Conservation (phyloP, 164 flowering plant genomes). For the Magnolia kwangsiensis region DNA sequence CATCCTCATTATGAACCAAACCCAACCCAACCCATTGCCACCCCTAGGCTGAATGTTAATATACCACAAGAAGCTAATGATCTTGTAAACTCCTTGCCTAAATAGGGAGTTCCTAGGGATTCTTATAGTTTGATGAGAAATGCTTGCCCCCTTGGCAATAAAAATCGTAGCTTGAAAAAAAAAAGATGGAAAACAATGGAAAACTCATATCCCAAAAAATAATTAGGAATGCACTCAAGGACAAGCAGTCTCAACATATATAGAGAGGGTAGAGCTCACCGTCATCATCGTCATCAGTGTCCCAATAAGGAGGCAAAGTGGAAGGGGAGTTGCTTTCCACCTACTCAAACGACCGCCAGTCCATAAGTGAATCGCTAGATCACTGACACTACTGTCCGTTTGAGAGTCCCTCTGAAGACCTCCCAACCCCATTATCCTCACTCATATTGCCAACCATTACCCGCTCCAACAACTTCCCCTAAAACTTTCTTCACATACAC, state of each 20-base stretch:
- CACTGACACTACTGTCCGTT: too few relatives aligned
- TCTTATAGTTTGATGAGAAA: neutral
- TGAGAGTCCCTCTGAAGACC: too few relatives aligned
- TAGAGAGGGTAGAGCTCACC: conserved; percentile 22
- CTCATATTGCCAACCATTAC: conserved; percentile 38
- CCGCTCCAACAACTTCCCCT: conserved; percentile 20
- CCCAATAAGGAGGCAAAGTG: conserved; percentile 53
- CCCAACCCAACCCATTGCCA: too few relatives aligned
- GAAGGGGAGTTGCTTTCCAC: conserved; percentile 49
- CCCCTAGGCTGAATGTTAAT: too few relatives aligned
- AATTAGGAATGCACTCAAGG: neutral
- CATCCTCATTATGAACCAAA: too few relatives aligned
- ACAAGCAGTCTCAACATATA: neutral
- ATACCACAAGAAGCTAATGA: too few relatives aligned
- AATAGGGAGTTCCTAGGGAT: too few relatives aligned
- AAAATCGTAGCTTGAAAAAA: neutral
- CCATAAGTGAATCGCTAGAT: conserved; percentile 38
- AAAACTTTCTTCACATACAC: neutral
- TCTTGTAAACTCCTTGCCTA: too few relatives aligned
- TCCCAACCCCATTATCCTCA: conserved; percentile 32
- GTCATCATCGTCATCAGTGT: conserved; percentile 38
- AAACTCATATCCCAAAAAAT: neutral
- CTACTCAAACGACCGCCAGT: conserved; percentile 51
- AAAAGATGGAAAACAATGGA: neutral
- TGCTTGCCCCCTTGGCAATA: neutral